These are phyloP conservation scores for Toxoplasma gondii DNA, from an alignment of 169 alveolate species.

Conservation along the genomic window DNA sequence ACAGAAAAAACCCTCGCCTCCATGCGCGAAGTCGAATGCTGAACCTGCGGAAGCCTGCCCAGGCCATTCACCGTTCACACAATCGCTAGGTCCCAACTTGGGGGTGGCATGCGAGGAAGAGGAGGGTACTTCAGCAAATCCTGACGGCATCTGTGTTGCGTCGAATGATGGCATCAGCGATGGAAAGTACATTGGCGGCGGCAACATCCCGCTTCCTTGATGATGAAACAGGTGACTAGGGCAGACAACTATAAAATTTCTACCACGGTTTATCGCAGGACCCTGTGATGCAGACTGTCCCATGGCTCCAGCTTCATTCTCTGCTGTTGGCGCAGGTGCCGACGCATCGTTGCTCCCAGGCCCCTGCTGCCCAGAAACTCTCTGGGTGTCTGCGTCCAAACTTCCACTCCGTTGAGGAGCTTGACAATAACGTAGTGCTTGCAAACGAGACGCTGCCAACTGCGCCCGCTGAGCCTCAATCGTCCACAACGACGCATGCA, in stretches of 20 bases:
- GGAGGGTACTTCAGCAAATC: not conserved
- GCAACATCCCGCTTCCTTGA: not conserved
- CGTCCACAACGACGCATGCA: constrained; percentile 33
- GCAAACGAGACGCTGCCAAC: not conserved
- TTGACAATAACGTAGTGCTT: not conserved
- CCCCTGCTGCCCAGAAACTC: not conserved
- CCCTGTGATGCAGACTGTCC: not conserved
- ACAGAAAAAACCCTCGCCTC: not conserved
- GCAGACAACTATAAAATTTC: not conserved
- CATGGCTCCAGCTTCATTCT: not conserved
- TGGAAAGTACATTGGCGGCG: not conserved
- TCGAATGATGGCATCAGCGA: not conserved
- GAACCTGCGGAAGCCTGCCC: not conserved
- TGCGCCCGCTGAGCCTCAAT: constrained; percentile 35
- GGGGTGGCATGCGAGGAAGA: not conserved
- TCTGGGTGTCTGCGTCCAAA: not conserved
- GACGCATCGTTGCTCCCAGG: not conserved
- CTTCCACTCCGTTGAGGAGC: not conserved
- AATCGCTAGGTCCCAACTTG: not conserved
- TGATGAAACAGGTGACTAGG: not conserved
- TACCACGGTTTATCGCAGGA: not conserved
- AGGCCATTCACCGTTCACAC: not conserved
- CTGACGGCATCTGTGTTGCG: not conserved
- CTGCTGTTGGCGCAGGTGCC: not conserved
- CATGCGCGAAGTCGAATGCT: not conserved